Base-by-base conservation (phyloP, 805 yeast species). In the Nakazawaea ishiwadae region DNA sequence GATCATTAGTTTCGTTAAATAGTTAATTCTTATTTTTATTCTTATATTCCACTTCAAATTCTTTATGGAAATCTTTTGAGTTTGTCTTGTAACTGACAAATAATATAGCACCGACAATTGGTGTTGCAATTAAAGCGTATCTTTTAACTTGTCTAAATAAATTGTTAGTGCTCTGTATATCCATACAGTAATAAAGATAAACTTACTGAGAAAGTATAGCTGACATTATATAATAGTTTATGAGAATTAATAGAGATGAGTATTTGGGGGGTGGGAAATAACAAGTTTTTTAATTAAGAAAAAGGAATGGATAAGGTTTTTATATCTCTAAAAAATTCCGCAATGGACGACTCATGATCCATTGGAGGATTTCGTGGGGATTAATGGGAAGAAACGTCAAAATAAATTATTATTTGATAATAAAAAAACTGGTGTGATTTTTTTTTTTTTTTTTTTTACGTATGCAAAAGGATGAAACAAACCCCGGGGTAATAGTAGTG, bases 1-100 rank as follows among this genome's bases (percentile, higher is more conserved):
- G n/a, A n/a, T n/a, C n/a, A n/a, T n/a, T n/a, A n/a, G n/a, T n/a
- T n/a, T n/a, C n/a, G n/a, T n/a, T n/a, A n/a, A n/a, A n/a, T 23
- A 23, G 26, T 23, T 28, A 11, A 28, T 14, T 14, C 31, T 12
- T 11, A n/a, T 28, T 9, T 4, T 9, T 12, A 30, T 23, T 14
- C 19, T 28, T 8, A 16, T 42, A 42, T 30, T 42, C 42, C 5
- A 6, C 26, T 21, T 42, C 45, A 18, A 42, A 42, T 14, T 37
- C 42, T n/a, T 23, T 42, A 34, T 37, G 41, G 35, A 42, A 42
- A 19, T 42, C 45, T 23, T 21, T 42, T 7, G 35, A 29, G n/a
- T 23, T 42, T 23, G 26, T 23, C 18, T 18, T 33, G 4, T 28
- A 19, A 16, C 18, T 30, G 20, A 40, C 28, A 4, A 30, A 24